Evolutionary conservation across 179 eudicot species (phyloP), one percentile per base, ranked within the genome.

Genomic region (Carnegiea gigantea): DNA sequence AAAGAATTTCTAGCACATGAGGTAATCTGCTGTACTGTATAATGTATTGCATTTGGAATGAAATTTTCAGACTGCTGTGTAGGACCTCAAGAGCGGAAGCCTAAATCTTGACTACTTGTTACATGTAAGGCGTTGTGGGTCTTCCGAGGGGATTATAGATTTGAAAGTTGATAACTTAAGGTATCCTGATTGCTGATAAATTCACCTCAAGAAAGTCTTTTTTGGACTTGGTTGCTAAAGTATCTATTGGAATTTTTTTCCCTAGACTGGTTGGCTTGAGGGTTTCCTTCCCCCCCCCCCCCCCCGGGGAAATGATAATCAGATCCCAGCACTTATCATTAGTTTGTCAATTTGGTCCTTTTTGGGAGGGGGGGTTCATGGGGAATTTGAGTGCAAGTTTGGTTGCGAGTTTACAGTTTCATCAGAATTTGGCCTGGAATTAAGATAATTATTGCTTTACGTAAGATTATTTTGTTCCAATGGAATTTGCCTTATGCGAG

Each of bases 1-100:
- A 86, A 86, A 51, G 86, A 84, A 78, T 95, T 95, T 86, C 91
- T 95, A 68, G 89, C 91, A 6, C 85, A 81, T 91, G 17, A 92
- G 99, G 99, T 94, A 89, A 78, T 43, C 21, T 44, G 28, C 36
- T 73, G 77, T 28, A 15, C 44, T 40, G 44, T 33, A 40, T 40
- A 40, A 23, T 14, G 38, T 14, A 30, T n/a, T 44, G 23, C 4
- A 38, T 36, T 33, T 70, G 9, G 30, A 9, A 73, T 4, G 21
- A 54, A 73, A 48, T 44, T 46, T 23, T 36, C 11, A 12, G 20
- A 20, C 62, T 48, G 53, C 7, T 11, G 53, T 9, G 53, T 11
- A 48, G 53, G 2, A 40, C 44, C 7, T 21, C 46, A 36, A 6
- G 5, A 20, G 11, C 24, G 40, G 23, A 40, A 38, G 75, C 51